Base-by-base conservation (phyloP, 1,284 basidiomycete species). In the Phylloporus sp. region DNA sequence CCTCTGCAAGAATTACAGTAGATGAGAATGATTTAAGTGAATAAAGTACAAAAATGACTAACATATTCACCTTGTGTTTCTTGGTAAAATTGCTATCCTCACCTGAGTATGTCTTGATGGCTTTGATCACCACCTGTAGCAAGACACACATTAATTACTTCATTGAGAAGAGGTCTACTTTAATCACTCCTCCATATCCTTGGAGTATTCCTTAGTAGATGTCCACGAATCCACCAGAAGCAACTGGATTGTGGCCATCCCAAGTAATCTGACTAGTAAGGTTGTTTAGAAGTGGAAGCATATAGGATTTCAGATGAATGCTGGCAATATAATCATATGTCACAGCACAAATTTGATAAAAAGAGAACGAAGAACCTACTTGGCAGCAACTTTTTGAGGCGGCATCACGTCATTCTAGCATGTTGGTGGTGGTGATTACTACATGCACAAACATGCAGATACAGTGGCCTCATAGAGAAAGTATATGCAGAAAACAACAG, bases 91-190 rank as follows among this genome's bases (percentile, higher is more conserved):
- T 62, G 3, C 24, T 53, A 6, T 66, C 62, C 6, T 69, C 62
- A 7, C 37, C 34, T 22, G 61, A 55, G 24, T 60, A 66, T 3
- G 60, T 58, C 42, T 58, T 71, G 53, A 71, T 70, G 1, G 63
- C 54, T 37, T 71, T 70, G 31, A 71, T 67, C 13, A 68, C 60
- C 6, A 70, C 69, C 68, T 71, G 18, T 10, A 10, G 34, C 10
- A 37, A 10, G 28, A 20, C 6, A n/a, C 47, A 8, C 18, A 13
- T 6, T 32, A 18, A 18, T 53, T 6, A 5, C 22, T 15, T 37
- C 15, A 37, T 37, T 37, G 34, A 15, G 8, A 15, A 40, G 20
- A 8, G 31, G 18, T 37, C 2, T 8, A 66, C 58, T 13, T 31
- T 58, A 20, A 59, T 37, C 12, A 24, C 17, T 12, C 24, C 34